These are phyloP conservation scores for Austroboletus eburneus DNA, from an alignment of 768 basidiomycete genomes.

Conservation along the genomic window DNA sequence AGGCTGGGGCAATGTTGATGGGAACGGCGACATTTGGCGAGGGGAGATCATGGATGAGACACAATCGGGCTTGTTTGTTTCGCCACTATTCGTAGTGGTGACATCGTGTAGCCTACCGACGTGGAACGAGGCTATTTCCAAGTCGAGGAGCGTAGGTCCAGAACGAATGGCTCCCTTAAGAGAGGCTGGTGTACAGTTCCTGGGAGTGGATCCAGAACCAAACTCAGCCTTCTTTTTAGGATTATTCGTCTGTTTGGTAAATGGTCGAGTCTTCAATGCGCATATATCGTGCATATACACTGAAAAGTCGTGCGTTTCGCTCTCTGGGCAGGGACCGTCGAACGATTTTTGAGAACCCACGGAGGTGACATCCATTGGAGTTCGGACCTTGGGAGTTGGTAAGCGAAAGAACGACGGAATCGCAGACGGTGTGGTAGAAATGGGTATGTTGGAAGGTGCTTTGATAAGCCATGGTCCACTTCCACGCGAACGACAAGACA, in stretches of 20 bases:
- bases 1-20: background rate
- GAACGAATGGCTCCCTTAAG: background rate
- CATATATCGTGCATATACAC: constrained; percentile 8
- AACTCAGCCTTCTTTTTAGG: background rate
- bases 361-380: background rate
- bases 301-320: background rate
- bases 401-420: background rate
- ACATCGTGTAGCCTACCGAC: background rate
- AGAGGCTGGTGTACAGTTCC: background rate
- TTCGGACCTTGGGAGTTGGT: background rate
- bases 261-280: background rate
- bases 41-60: background rate
- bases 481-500: no score
- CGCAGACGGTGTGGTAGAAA: background rate
- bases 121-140: background rate
- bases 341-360: background rate
- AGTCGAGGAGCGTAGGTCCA: background rate
- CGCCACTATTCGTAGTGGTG: background rate
- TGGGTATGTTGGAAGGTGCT: background rate
- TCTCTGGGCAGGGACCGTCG: background rate
- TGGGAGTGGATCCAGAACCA: background rate
- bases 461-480: background rate
- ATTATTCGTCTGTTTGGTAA: background rate
- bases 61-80: background rate
- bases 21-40: background rate